Base-by-base conservation (phyloP, 805 yeast genomes). In the Phaffomyces opuntiae region DNA sequence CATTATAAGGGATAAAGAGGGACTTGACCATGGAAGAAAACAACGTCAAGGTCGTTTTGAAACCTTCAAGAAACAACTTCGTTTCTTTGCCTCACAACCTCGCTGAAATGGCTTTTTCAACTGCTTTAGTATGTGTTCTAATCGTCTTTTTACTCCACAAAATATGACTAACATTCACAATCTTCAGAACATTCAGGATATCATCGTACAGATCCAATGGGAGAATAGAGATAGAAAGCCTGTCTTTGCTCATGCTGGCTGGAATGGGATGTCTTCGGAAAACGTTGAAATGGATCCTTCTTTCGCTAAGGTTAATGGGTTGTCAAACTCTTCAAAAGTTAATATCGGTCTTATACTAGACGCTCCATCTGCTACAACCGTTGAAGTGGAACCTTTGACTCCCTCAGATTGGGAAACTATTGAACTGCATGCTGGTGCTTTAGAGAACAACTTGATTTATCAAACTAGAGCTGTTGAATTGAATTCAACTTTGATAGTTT, bases 321-420 rank as follows among this genome's bases (percentile, higher is more conserved):
- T 87, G 5, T 44, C 54, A 4, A 82, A 79, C 34, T 63, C 64
- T 25, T 60, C 70, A 9, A 59, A 51, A 19, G 58, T 77, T 3
- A 61, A 66, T 2, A 49, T 84, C 36, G 69, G 65, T 34, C 58
- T 83, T 43, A 72, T 75, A 45, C 67, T 77, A 13, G 68, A 75
- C 35, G 61, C 70, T 1, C 77, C 74, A n/a, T 71, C 64, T 36
- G 78, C 88, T 1, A 67, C 71, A 7, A 77, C 80, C 4, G 80
- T 90, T 3, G 80, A 77, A 55, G 72, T 91, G 38, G 96, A 87
- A 56, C 98, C 98, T 0, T 64, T 75, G 17, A 73, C 87, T 0
- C 63, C 81, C 2, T 73, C 83, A 6, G 99, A 91, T 59, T 91
- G 97, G 97, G 97, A 90, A 53, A 67, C 87, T 26, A 85, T 89